Conservation (phyloP, 805 yeast species). For the Allodekkera sacchari region DNA sequence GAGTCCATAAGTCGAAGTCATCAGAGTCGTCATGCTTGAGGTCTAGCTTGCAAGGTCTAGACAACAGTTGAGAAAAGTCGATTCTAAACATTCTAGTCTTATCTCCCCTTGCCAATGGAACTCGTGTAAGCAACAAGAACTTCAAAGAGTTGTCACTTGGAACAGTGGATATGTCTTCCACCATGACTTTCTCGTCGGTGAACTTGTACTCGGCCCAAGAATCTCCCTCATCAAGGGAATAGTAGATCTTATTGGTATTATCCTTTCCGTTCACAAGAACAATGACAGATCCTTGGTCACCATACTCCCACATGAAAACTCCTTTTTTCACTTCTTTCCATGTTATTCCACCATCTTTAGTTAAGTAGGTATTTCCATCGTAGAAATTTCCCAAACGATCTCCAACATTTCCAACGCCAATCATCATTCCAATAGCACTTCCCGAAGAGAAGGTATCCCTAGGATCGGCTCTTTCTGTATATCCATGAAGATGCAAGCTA, state of each 20-base stretch:
- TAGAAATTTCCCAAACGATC: constrained; percentile 29
- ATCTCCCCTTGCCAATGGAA: constrained; percentile 38
- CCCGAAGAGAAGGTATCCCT: constrained; percentile 62
- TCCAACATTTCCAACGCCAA: constrained; percentile 83
- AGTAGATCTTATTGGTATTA: constrained; percentile 24
- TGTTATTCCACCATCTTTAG: constrained; percentile 67
- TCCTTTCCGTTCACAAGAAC: constrained; percentile 25
- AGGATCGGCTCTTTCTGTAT: constrained; percentile 39
- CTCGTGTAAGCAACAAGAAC: constrained; percentile 55
- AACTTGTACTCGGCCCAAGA: constrained; percentile 51
- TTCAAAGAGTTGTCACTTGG: constrained; percentile 79
- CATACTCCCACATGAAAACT: constrained; percentile 50
- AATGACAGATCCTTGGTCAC: constrained; percentile 68
- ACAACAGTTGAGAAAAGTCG: constrained; percentile 45
- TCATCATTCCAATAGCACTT: constrained; percentile 45
- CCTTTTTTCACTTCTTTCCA: constrained; percentile 54
- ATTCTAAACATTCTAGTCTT: constrained; percentile 44
- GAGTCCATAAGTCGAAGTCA: constrained; percentile 58
- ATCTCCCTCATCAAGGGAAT: constrained; percentile 66
- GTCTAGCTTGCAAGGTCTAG: constrained; percentile 42
- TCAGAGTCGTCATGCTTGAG: constrained; percentile 33
- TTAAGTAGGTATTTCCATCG: constrained; percentile 40
- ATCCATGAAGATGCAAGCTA: constrained; percentile 33
- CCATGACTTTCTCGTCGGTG: constrained; percentile 46
- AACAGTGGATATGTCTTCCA: constrained; percentile 72